These are phyloP conservation scores for Diplodia intermedia DNA, from an alignment of 2,329 filamentous ascomycete species.

Conservation along the genomic window DNA sequence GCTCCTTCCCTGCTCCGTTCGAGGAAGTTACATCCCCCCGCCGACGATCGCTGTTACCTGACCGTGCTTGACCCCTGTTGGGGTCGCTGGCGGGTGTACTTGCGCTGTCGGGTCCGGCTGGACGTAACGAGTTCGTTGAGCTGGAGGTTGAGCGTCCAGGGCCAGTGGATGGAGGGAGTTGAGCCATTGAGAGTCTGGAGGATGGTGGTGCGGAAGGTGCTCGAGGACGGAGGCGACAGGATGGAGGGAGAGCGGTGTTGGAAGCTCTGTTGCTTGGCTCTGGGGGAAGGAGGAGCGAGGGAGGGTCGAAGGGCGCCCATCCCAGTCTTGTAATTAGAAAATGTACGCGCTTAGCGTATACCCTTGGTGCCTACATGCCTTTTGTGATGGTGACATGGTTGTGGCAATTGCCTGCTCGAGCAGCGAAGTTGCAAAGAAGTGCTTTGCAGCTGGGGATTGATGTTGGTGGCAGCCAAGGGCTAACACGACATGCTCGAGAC, in stretches of 20 bases:
- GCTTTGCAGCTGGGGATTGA: neutral
- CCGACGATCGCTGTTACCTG: constrained; percentile 23
- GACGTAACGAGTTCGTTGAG: constrained; percentile 23
- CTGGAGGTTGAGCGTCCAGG: constrained; percentile 8
- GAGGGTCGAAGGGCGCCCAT: constrained; percentile 8
- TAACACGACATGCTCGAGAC: too few species aligned
- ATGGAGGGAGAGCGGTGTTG: neutral
- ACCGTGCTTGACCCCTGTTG: constrained; percentile 15
- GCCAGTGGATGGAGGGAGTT: constrained; percentile 1
- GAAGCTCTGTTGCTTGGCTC: neutral
- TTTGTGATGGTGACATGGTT: neutral
- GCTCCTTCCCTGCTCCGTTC: constrained; percentile 14
- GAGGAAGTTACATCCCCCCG: constrained; percentile 10
- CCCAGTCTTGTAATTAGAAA: constrained; percentile 13
- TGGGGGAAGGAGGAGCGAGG: neutral
- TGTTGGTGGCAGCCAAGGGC: neutral
- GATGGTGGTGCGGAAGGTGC: neutral
- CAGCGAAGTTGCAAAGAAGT: neutral
- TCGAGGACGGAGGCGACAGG: neutral
- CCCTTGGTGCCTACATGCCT: neutral
- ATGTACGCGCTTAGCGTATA: constrained; percentile 5
- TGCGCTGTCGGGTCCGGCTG: constrained; percentile 23
- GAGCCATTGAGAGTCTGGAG: neutral
- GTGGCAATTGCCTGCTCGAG: neutral
- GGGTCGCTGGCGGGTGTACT: constrained; percentile 26